A percentile compares a stretch with the other conserved stretches of the same genome.
Conservation (phyloP, 2,329 filamentous ascomycete species). For the Xylaria digitata region DNA sequence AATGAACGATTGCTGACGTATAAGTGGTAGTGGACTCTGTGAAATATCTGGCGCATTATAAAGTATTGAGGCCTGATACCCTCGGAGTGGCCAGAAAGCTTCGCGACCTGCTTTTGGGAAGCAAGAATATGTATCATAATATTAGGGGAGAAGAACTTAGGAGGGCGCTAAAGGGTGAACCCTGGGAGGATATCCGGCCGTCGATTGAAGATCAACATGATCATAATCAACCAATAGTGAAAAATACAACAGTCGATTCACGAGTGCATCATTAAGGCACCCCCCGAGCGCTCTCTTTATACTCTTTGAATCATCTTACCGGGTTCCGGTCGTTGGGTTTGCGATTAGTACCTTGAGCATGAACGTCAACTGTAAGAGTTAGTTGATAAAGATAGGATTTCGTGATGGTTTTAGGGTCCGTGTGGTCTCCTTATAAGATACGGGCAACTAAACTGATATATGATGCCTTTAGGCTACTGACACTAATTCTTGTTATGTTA, state of each 20-base stretch:
- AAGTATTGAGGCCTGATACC: neutral
- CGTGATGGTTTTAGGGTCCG: neutral
- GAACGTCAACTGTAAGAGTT: neutral
- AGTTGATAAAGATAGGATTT: neutral
- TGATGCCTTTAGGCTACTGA: neutral
- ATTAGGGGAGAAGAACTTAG: neutral
- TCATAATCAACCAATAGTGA: no score
- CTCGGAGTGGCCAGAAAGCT: slow-evolving; percentile 13
- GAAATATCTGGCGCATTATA: neutral
- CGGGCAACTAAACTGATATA: neutral
- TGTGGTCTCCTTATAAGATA: neutral
- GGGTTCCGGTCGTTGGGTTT: neutral
- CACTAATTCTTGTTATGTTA: no score
- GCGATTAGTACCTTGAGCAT: neutral
- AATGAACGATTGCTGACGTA: no score
- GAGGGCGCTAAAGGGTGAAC: neutral
- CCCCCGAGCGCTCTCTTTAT: no score
- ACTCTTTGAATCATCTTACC: neutral
- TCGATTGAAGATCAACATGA: neutral
- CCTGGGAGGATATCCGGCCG: slow-evolving; percentile 6
- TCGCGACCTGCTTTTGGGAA: slow-evolving; percentile 1
- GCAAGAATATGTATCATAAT: neutral
- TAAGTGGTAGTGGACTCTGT: neutral
- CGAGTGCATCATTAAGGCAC: neutral
- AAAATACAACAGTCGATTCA: no score